Percentiles rank a stretch among this genome's conserved stretches.
Evolutionary conservation across 2,329 filamentous ascomycete species (phyloP).

Genomic region (Diaporthe eres): DNA sequence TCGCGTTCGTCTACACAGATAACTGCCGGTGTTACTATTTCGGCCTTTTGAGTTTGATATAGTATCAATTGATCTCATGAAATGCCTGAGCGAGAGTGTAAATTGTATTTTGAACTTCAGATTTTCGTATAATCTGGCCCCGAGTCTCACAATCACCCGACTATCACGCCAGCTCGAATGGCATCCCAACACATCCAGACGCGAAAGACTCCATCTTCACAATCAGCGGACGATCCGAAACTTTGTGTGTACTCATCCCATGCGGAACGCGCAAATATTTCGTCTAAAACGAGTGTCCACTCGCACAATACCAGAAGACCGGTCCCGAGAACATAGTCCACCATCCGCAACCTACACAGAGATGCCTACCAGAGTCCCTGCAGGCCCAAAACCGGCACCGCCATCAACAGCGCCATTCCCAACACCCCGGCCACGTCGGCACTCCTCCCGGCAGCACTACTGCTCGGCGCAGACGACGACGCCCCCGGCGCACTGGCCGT

Average conservation of each 20-base stretch:
- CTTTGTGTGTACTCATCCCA: not conserved
- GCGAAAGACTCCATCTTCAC: not conserved
- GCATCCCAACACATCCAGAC: not conserved
- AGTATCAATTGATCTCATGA: not conserved
- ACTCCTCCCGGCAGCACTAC: not conserved
- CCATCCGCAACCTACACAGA: not conserved
- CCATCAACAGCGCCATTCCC: not conserved
- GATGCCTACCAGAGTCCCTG: slow-evolving; percentile 16
- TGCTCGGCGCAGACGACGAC: slow-evolving; percentile 2
- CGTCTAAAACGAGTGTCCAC: not conserved
- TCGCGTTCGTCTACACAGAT: not conserved
- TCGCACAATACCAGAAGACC: not conserved
- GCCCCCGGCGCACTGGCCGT: slow-evolving; percentile 12
- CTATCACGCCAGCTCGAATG: not conserved
- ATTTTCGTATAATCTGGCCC: not conserved
- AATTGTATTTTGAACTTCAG: not conserved
- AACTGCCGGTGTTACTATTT: not conserved
- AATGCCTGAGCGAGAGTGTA: not conserved
- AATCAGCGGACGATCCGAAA: not conserved
- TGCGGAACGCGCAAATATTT: not conserved
- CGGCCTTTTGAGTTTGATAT: not conserved
- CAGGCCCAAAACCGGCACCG: not conserved
- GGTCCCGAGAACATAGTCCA: not conserved
- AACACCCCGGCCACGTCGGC: slow-evolving; percentile 8
- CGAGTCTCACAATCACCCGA: not conserved